Evolutionary conservation across 2,329 filamentous ascomycete species (phyloP).

Genomic region (Akanthomyces lecanii): DNA sequence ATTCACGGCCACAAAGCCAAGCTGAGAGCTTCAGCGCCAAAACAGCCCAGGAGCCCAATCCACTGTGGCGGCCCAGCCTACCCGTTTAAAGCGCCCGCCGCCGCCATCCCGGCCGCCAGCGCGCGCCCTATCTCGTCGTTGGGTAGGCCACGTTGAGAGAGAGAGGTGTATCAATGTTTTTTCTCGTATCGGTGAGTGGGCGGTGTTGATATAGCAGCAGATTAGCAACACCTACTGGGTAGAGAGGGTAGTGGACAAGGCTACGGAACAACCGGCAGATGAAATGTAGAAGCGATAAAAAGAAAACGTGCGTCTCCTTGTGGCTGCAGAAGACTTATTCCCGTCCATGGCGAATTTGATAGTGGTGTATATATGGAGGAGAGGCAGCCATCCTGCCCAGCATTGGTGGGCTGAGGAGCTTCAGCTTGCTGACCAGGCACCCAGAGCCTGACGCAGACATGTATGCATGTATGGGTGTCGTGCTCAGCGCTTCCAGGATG

Average conservation of each 20-base stretch:
- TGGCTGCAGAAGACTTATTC: too few species aligned
- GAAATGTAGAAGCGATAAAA: too few species aligned
- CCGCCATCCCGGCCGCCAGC: neutral
- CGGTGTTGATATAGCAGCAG: too few species aligned
- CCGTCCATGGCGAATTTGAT: neutral
- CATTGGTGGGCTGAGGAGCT: neutral
- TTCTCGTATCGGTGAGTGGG: too few species aligned
- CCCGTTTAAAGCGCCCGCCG: neutral
- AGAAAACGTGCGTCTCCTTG: too few species aligned
- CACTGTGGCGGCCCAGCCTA: neutral
- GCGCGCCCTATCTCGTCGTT: neutral
- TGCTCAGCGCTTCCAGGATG: conserved; percentile 9
- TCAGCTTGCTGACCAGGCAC: neutral
- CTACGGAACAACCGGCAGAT: too few species aligned
- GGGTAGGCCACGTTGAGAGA: neutral
- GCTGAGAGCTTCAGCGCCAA: neutral
- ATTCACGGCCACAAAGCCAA: neutral
- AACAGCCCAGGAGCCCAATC: neutral
- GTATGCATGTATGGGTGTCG: conserved; percentile 12
- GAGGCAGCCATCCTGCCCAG: too few species aligned
- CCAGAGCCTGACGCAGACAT: neutral
- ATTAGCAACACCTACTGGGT: too few species aligned
- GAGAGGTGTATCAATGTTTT: too few species aligned
- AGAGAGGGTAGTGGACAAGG: too few species aligned
- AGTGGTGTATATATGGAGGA: neutral